phyloP scores from a whole-genome alignment of 2,329 filamentous ascomycete genomes.

The Cytospora piceae region DNA sequence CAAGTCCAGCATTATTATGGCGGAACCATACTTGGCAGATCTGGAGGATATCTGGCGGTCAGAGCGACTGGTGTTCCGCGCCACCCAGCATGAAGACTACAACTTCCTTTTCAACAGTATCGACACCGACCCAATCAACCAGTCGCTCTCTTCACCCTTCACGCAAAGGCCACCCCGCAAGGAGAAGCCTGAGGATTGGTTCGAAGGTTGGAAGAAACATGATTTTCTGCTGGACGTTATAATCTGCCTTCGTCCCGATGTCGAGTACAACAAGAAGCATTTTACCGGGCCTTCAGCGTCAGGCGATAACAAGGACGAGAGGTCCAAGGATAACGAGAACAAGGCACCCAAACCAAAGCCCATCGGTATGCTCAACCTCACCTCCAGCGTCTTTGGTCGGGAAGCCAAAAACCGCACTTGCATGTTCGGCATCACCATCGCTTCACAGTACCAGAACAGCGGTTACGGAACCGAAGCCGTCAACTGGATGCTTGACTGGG shows the following conservation, averaged over 20 bases:
- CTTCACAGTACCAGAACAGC: conserved; percentile 39
- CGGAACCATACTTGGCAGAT: conserved; percentile 7
- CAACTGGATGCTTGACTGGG: conserved; percentile 44
- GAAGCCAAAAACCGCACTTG: conserved; percentile 33
- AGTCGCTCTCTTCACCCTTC: conserved; percentile 18
- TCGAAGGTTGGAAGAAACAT: conserved; percentile 22
- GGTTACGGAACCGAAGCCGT: conserved; percentile 48
- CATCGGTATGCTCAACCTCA: conserved; percentile 30
- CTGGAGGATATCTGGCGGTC: conserved; percentile 33
- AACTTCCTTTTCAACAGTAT: conserved; percentile 28
- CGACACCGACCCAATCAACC: conserved; percentile 31
- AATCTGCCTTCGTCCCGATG: conserved; percentile 33
- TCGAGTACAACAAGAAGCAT: neutral
- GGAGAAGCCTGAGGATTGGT: conserved; percentile 25
- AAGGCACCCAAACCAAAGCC: conserved; percentile 22
- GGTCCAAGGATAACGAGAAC: conserved; percentile 4
- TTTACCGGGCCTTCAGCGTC: neutral
- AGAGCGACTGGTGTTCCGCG: conserved; percentile 35
- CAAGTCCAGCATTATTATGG: neutral
- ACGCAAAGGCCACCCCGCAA: conserved; percentile 29
- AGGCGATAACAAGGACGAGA: too few relatives aligned
- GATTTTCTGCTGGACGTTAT: conserved; percentile 31
- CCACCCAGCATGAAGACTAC: conserved; percentile 29
- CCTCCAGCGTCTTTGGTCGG: neutral
- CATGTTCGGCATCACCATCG: conserved; percentile 34